Conservation (phyloP, 2,329 filamentous ascomycete genomes). For the Teratosphaeria gauchensis region DNA sequence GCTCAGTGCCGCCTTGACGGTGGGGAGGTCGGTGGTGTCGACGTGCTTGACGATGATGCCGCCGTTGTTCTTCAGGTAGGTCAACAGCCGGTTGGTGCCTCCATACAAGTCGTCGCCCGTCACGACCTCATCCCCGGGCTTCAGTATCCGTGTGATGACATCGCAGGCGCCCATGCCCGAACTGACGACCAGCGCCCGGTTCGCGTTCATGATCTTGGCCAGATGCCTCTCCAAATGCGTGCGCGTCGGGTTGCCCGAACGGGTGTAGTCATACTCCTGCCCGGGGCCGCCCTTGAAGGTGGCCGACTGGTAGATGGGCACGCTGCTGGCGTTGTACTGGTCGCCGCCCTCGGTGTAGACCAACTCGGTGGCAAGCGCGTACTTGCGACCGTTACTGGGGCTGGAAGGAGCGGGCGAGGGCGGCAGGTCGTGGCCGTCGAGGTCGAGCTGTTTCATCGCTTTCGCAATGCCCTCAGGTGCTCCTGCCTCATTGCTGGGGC, state of each 20-base stretch:
- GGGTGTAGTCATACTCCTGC: slow-evolving; percentile 93
- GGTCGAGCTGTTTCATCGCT: slow-evolving; percentile 50
- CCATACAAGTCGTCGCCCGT: slow-evolving; percentile 96
- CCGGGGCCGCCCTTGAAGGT: slow-evolving; percentile 89
- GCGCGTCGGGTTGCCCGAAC: slow-evolving; percentile 91
- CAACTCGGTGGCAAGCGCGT: slow-evolving; percentile 89
- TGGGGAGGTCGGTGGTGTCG: slow-evolving; percentile 73
- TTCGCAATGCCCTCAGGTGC: slow-evolving; percentile 29
- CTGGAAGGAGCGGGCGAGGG: slow-evolving; percentile 90
- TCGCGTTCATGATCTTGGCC: slow-evolving; percentile 97
- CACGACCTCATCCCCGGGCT: slow-evolving; percentile 91
- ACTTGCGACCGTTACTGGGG: slow-evolving; percentile 74
- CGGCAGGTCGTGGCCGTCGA: slow-evolving; percentile 75
- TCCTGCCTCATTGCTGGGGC: background rate
- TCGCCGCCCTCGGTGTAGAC: slow-evolving; percentile 94
- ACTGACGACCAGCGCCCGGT: slow-evolving; percentile 80
- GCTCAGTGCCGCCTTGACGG: slow-evolving; percentile 58
- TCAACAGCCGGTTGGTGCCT: slow-evolving; percentile 85
- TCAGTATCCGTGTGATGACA: slow-evolving; percentile 83
- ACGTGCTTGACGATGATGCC: slow-evolving; percentile 94
- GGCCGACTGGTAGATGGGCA: slow-evolving; percentile 94
- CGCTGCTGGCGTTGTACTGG: slow-evolving; percentile 92
- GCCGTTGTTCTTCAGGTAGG: slow-evolving; percentile 79
- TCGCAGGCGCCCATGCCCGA: slow-evolving; percentile 97
- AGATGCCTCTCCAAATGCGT: slow-evolving; percentile 93